Conservation (phyloP, 768 basidiomycete species). For the Auricularia sp. region DNA sequence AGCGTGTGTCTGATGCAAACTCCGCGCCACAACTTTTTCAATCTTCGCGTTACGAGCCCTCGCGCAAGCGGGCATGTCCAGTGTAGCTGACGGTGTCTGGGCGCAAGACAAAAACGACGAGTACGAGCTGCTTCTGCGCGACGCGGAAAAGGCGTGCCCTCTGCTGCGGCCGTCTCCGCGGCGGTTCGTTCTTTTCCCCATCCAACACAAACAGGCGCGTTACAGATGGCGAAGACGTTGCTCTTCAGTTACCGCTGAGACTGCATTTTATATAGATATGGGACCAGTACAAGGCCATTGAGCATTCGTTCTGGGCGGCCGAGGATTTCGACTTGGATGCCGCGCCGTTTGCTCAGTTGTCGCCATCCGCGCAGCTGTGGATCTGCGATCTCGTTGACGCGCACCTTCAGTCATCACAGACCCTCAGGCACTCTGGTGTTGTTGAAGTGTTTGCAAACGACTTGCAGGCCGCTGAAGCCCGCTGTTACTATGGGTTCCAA, state of each 20-base stretch:
- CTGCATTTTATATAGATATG: conserved; percentile 54
- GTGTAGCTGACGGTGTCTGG: too few species aligned
- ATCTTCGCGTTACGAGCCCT: too few species aligned
- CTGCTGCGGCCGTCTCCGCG: neutral
- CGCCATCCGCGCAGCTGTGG: conserved; percentile 67
- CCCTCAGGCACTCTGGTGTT: conserved; percentile 66
- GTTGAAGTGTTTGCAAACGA: conserved; percentile 89
- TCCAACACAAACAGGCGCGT: neutral
- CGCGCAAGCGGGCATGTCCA: too few species aligned
- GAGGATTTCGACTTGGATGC: conserved; percentile 77
- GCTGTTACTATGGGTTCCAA: conserved; percentile 96
- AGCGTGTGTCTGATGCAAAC: too few species aligned
- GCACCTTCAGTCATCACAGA: conserved; percentile 93
- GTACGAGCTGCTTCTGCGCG: neutral
- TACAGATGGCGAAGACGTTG: neutral
- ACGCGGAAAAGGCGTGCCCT: neutral
- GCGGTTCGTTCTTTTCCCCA: conserved; percentile 1
- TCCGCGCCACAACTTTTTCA: too few species aligned
- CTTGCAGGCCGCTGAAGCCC: conserved; percentile 85
- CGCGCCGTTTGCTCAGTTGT: conserved; percentile 80
- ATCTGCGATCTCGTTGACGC: conserved; percentile 85
- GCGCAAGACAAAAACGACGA: neutral
- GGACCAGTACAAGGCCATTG: conserved; percentile 91
- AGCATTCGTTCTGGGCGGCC: conserved; percentile 90
- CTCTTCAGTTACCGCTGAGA: neutral